Percentiles rank a stretch among this genome's conserved stretches.
Evolutionary conservation across 169 alveolate genomes (phyloP).

Genomic region (Fabrea salina): DNA sequence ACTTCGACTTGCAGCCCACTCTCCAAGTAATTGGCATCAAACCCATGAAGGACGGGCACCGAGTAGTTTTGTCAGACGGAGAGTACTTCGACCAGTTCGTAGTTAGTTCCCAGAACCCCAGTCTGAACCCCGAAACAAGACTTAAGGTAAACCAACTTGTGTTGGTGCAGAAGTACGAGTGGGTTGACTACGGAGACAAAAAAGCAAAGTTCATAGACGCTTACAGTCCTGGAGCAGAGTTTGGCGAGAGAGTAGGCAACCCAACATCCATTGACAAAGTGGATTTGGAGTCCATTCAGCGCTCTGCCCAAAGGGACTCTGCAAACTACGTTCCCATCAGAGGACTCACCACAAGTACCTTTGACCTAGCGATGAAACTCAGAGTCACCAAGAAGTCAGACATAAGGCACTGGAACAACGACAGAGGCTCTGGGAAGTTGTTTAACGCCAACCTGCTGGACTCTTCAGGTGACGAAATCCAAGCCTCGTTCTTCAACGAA

Average conservation of each 20-base stretch:
- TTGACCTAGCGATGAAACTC: conserved; percentile 63
- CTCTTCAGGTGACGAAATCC: conserved; percentile 63
- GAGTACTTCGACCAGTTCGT: background rate
- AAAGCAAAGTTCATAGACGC: no score
- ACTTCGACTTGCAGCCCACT: background rate
- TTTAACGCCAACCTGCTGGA: conserved; percentile 66
- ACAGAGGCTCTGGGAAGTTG: conserved; percentile 67
- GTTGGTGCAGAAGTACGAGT: no score
- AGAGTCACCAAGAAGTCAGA: conserved; percentile 54
- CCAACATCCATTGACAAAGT: no score
- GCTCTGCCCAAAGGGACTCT: no score
- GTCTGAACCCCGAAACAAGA: background rate
- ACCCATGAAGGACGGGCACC: background rate
- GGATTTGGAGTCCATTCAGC: no score
- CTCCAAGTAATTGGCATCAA: conserved; percentile 26
- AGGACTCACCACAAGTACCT: conserved; percentile 55
- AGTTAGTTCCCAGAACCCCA: background rate
- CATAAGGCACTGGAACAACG: conserved; percentile 61
- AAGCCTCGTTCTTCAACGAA: conserved; percentile 69
- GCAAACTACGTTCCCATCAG: conserved; percentile 53
- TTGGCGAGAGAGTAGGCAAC: no score
- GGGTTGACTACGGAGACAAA: no score
- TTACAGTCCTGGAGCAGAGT: no score
- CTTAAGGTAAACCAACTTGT: background rate
- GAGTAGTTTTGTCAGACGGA: conserved; percentile 11